Evolutionary conservation across 2,329 filamentous ascomycete genomes (phyloP), one percentile per base, ranked within the genome.

Genomic region (Cephalotrichum gorgonifer): DNA sequence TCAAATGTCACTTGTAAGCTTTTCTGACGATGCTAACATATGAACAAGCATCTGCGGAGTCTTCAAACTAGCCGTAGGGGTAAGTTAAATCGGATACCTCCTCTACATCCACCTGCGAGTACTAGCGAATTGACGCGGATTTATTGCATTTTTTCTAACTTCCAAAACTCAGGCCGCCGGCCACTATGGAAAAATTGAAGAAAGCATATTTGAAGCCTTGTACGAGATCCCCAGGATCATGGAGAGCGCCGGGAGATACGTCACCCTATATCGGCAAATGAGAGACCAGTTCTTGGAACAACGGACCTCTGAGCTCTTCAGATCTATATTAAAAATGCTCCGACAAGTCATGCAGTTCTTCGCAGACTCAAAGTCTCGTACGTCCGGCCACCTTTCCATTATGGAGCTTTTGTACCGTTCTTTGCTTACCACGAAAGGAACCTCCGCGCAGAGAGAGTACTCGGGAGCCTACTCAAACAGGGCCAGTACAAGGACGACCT

Each of bases 271-370:
- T 39, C 22, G 25, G 14, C 6, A 51, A n/a, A 49, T 43, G 12
- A 41, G 35, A n/a, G 39, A 48, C 30, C 52, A 53, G 3, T 17
- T n/a, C 14, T 43, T 54, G 4, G 53, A 54, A 28, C 22, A 46
- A 20, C 22, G 45, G 14, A 50, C 48, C 6, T 51, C 52, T 33
- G 43, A 54, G 2, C 46, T 54, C 5, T 54, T 43, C 25, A 47
- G 44, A 4, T 39, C 53, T 2, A 47, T 51, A 17, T 11, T 33
- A 14, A 11, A 14, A 11, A 15, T 15, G 12, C n/a, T 33, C 4
- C 12, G n/a, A 4, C 30, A 33, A 11, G n/a, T 33, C n/a, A 11
- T 33, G 12, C 12, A 33, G 30, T 33, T 33, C 30, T 33, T 33
- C 30, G 30, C 30, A 4, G 30, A 33, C 30, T 14, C 12, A 4